Evolutionary conservation across 371 early-diverging fungal species (phyloP), one percentile per base, ranked within the genome.

Genomic region (Globomyces sp.): DNA sequence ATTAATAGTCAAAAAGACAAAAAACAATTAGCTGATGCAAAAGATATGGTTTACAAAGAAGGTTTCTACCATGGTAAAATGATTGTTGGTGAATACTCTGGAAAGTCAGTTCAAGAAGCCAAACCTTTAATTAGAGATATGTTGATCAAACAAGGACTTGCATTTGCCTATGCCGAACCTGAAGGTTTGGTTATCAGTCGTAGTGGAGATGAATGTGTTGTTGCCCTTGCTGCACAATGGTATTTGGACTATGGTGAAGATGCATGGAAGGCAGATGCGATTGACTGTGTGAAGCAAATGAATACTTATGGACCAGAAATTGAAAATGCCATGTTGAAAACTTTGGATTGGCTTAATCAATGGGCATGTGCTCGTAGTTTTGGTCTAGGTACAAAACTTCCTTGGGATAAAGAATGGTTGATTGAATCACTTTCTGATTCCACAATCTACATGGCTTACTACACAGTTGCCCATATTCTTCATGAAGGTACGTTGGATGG

Each of bases 391-490:
- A 90, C 93, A 68, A 88, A 86, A 64, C 78, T 99, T 65, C 99
- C 99, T 36, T 99, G 98, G 98, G 99, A 99, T 79, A 80, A 86
- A 40, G 83, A 90, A 75, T 97, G 89, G 82, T 82, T 99, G 73
- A 96, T 99, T 69, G 99, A 99, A 84, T 96, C 98, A 39, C 86
- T 99, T 44, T 94, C 95, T 50, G 99, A 99, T 78, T 99, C 99
- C 34, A 99, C 99, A 48, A 99, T 99, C 72, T 99, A 99, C 83
- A 99, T 99, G 99, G 95, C 99, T 43, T 99, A 99, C 86, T 99
- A 99, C 84, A 99, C 99, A 43, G 89, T 99, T 37, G 88, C 99
- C 10, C 94, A 96, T 73, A 80, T 98, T 68, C 85, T 99, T 51
- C 99, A 98, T 66, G 89, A 53, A 9, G 78, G 89, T 8, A 86